Conservation (phyloP, 2,329 filamentous ascomycete species). For the Verticillium klebahnii region DNA sequence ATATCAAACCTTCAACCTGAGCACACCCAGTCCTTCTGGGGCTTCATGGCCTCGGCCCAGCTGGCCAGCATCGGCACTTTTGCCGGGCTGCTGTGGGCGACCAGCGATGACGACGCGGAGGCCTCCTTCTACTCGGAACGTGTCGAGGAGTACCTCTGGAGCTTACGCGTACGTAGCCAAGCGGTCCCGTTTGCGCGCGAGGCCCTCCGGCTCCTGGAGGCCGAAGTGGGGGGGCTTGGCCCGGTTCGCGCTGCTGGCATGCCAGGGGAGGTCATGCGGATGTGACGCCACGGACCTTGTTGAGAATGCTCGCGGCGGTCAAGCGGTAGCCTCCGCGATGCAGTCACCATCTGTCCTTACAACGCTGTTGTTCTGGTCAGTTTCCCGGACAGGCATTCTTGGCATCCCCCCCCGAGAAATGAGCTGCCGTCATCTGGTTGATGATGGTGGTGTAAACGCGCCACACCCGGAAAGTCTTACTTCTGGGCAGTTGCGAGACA, state of each 20-base stretch:
- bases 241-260: constrained; percentile 8
- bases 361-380: background rate
- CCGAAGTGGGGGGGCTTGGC: constrained; percentile 11
- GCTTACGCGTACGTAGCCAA: constrained; percentile 32
- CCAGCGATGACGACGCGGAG: constrained; percentile 29
- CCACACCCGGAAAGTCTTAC: background rate
- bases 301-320: background rate
- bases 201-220: constrained; percentile 32
- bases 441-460: background rate
- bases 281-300: background rate
- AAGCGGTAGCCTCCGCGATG: background rate
- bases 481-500: background rate
- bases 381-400: background rate
- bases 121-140: constrained; percentile 33
- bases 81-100: constrained; percentile 35
- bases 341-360: background rate
- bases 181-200: constrained; percentile 33
- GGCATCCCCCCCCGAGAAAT: background rate
- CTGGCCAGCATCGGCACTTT: constrained; percentile 37
- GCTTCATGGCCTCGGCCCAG: constrained; percentile 37
- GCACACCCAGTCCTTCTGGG: constrained; percentile 41
- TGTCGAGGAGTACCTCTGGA: constrained; percentile 36
- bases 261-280: constrained; percentile 8
- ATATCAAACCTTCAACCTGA: constrained; percentile 37
- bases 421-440: background rate